Base-by-base conservation (phyloP, 2,329 filamentous ascomycete genomes). In the Rutstroemia sp. region DNA sequence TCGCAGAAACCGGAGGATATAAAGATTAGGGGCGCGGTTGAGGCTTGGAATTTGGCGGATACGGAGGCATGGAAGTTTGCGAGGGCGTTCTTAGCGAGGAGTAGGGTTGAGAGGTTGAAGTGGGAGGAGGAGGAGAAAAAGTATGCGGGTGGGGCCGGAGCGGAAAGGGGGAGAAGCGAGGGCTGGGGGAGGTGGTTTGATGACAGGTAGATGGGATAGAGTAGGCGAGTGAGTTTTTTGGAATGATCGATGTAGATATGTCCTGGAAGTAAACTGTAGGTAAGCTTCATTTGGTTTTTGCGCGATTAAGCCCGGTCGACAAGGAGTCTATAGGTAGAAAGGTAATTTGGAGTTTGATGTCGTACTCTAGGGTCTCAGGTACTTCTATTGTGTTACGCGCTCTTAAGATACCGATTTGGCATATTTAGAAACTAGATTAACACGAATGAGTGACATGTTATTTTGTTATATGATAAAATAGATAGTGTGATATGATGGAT, bases 41-140 rank as follows among this genome's bases (percentile, higher is more conserved):
- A 86, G 67, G 79, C 81, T 10, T 86, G 82, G 82, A 84, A 82
- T 67, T 68, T 90, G 61, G 86, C 83, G 0, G 88, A 92, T 65
- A 85, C 84, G 1, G 88, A 92, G 71, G 83, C 83, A 1, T 92
- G 88, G 88, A 82, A 81, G 65, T 92, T 92, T 66, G 78, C 84
- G 5, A 75, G 84, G 39, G 87, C 88, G 0, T 89, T 80, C 61
- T 73, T 83, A 51, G 86, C 86, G 17, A 73, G 87, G 39, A 74
- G 79, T 44, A 72, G 76, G 25, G 75, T 86, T 47, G 87, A 90
- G 74, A 74, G 86, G 56, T 69, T 75, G 62, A 75, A 79, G 64
- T 92, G 87, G 86, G 85, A 89, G 68, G 79, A 84, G 59, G 80
- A 87, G 58, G 86, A 89, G 73, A 77, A 77, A 60, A 78, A 76